Percentiles rank a stretch among this genome's conserved stretches.
Evolutionary conservation across 345 rosid genomes (phyloP).

Genomic region (Euphorbia lathyris): DNA sequence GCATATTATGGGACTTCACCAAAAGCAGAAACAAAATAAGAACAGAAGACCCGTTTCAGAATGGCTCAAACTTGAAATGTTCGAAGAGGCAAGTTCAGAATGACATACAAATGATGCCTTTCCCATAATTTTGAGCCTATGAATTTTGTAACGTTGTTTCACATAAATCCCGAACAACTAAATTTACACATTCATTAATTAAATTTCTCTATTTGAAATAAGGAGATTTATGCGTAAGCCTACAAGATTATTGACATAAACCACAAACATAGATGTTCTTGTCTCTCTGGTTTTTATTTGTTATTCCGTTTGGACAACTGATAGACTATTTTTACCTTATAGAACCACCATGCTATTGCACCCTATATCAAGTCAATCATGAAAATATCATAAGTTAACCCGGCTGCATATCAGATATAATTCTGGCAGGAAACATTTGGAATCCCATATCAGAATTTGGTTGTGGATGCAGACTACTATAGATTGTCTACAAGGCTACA

Average conservation of each 20-base stretch:
- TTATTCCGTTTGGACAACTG: background rate
- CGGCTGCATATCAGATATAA: background rate
- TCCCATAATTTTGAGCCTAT: background rate
- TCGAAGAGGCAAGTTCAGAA: background rate
- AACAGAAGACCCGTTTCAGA: background rate
- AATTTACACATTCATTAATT: background rate
- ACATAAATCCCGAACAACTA: background rate
- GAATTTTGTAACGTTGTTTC: background rate
- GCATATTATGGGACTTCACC: background rate
- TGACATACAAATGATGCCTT: background rate
- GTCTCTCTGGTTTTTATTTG: background rate
- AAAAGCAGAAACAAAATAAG: background rate
- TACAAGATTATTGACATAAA: background rate
- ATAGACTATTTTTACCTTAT: background rate
- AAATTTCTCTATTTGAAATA: background rate
- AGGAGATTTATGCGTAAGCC: background rate
- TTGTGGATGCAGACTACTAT: background rate
- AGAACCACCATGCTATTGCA: background rate
- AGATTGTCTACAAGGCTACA: background rate
- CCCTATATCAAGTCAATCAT: background rate
- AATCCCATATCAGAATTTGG: background rate
- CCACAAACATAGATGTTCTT: background rate
- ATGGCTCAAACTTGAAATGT: background rate
- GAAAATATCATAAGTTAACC: background rate
- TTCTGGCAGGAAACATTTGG: background rate